Evolutionary conservation across 768 basidiomycete genomes (phyloP).

Genomic region (Mycena crocata): DNA sequence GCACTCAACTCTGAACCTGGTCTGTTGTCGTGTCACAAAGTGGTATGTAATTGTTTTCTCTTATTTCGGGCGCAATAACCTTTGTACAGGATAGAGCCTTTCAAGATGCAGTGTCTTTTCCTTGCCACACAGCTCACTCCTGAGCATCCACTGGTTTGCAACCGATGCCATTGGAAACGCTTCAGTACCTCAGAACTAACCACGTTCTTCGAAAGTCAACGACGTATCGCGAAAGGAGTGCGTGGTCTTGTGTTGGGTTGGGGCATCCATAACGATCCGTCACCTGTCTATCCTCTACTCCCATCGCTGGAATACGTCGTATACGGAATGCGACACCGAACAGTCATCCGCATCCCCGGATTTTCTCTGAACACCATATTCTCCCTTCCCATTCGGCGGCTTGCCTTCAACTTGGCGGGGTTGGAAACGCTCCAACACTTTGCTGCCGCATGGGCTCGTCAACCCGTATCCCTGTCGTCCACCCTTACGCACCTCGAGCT

Average conservation of each 20-base stretch:
- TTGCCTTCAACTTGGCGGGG: not conserved
- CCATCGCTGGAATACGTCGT: constrained; percentile 11
- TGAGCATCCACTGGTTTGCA: not conserved
- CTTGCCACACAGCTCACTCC: not conserved
- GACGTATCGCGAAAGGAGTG: not conserved
- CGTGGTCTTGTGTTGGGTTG: constrained; percentile 9
- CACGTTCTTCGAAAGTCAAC: not conserved
- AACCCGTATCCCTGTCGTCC: not conserved
- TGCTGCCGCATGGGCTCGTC: not conserved
- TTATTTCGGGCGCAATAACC: not conserved
- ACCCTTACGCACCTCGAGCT: constrained; percentile 9
- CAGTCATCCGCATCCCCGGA: not conserved
- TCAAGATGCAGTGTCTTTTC: constrained; percentile 11
- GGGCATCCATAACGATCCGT: not conserved
- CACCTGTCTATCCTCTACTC: not conserved
- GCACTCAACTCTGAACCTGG: not conserved
- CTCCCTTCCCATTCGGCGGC: constrained; percentile 5
- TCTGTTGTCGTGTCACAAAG: constrained; percentile 5
- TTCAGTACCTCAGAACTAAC: not conserved
- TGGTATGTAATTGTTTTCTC: not conserved
- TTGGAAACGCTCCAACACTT: not conserved
- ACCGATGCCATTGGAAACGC: not conserved
- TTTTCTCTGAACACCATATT: not conserved
- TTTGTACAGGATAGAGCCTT: not conserved
- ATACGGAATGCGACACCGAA: not conserved